Evolutionary conservation across 305 asterid species (phyloP), one percentile per base, ranked within the genome.

Genomic region (Coffea humblotiana): DNA sequence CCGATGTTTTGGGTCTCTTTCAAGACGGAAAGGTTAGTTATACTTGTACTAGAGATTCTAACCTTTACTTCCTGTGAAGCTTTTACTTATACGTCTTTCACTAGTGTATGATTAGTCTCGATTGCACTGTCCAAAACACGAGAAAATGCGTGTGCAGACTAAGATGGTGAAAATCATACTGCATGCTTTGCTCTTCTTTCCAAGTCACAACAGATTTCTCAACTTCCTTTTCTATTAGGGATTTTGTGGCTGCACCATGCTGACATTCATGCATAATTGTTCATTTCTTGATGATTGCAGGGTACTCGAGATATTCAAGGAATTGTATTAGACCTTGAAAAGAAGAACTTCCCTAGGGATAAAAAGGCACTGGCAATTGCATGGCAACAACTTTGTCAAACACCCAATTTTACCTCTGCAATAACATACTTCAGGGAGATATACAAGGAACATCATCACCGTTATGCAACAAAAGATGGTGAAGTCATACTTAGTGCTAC

Each of bases 251-350:
- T 48, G 52, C 52, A 48, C 52, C 52, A 48, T 48, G 14, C 52
- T 48, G 52, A 48, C 2, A 48, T 9, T 48, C 52, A 48, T 15
- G 52, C 13, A 48, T 48, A 48, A 8, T 8, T 48, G 52, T 11
- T 48, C 11, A 48, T 48, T 48, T 48, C 52, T 48, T 48, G 14
- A 48, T 48, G 52, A 48, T 48, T 0, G 52, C 52, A 86, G 89
- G 89, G 83, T 51, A 81, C 87, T 32, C 80, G 79, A 67, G 51
- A 47, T 40, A 83, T 77, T 68, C 82, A 83, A 37, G 89, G 87
- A 47, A 79, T 86, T 65, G 68, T 69, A n/a, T 72, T 83, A 10
- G 79, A 83, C 82, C 79, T 74, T 78, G 87, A 49, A 51, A 58
- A n/a, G 56, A 86, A 79, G 87, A 40, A 74, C 40, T 64, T 21